Evolutionary conservation across 73 alveolate genomes (phyloP), one percentile per base, ranked within the genome.

Genomic region (Paramecium tetraurelia): DNA sequence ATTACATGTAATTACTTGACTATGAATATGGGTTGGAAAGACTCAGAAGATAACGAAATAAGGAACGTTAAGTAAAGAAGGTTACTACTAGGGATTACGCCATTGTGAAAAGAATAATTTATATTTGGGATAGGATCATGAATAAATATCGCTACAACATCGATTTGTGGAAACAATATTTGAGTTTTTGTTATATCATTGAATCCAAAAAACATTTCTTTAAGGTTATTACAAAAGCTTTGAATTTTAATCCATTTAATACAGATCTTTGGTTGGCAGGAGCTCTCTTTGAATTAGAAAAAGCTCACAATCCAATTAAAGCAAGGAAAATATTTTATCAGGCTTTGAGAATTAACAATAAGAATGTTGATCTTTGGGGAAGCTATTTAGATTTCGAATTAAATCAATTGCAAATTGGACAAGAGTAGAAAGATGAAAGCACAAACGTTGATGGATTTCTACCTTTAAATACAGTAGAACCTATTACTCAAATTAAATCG

Each of bases 71-170:
- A 72, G 71, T 89, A 27, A 89, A 72, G 63, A 89, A 89, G 53
- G 75, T 70, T 21, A 43, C 59, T 43, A 48, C 80, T 18, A 69
- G 87, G 18, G 94, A 89, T 57, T 89, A 58, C 35, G 77, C 94
- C 12, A 89, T 89, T 89, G 87, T 89, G n/a, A 89, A 83, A 89
- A 77, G 94, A 29, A 89, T 89, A 1, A 36, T 89, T 12, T 36
- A 89, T 20, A 59, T 89, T 27, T 89, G 94, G 94, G 94, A 89
- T 72, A 89, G 87, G 75, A 89, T 89, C 5, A 89, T 83, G 87
- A 70, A 89, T 89, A 89, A 35, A 72, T 89, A 44, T 46, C 76
- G 94, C 57, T 89, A 89, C 40, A 68, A 83, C 38, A 46, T 89
- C 20, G 94, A 89, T 22, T 46, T 89, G 8, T 89, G 94, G 94